phyloP scores from a whole-genome alignment of 176 grass and related monocot species.

The Raddia guianensis region DNA sequence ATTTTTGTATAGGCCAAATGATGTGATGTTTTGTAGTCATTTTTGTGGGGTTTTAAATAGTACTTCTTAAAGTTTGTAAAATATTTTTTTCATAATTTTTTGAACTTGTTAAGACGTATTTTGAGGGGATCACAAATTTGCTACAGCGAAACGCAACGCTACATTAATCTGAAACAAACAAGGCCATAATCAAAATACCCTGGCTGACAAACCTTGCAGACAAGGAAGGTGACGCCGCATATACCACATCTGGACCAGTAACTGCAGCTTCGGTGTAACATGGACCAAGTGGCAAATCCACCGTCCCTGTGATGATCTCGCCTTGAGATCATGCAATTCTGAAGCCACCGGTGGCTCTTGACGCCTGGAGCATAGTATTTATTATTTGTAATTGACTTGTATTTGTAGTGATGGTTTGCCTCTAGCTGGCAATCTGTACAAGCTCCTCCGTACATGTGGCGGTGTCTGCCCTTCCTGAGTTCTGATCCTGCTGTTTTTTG shows the following conservation, averaged over 20 bases:
- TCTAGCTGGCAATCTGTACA: not conserved
- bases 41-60: no score
- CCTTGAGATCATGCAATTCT: conserved; percentile 36
- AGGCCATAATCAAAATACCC: conserved; percentile 2
- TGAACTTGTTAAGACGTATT: no score
- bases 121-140: no score
- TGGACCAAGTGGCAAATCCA: conserved; percentile 4
- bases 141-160: no score
- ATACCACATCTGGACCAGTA: not conserved
- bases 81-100: no score
- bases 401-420: not conserved
- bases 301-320: conserved; percentile 21
- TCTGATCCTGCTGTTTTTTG: not conserved
- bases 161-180: no score
- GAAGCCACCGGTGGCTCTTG: not conserved
- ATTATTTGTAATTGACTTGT: not conserved
- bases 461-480: not conserved
- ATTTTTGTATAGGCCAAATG: no score
- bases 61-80: no score
- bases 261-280: not conserved
- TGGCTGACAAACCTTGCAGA: conserved; percentile 33
- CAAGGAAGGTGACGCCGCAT: conserved; percentile 19
- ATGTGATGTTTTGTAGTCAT: no score
- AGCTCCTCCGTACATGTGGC: not conserved
- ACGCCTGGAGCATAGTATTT: not conserved